These are phyloP conservation scores for Exophiala mesophila DNA, from an alignment of 2,329 filamentous ascomycete genomes.

Conservation along the genomic window DNA sequence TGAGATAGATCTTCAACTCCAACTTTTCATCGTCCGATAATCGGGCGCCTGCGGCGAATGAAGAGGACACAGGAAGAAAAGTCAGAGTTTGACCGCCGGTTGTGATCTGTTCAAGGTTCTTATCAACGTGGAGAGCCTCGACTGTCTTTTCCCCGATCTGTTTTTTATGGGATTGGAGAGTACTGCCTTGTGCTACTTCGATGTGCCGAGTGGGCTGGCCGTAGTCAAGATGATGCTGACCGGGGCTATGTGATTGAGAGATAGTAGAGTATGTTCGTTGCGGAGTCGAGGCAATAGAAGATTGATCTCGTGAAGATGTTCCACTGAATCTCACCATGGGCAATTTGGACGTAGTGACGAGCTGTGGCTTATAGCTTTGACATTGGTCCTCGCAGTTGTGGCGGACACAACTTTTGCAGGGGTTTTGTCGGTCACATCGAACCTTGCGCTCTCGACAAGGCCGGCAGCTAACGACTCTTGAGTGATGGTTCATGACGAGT, in stretches of 20 bases:
- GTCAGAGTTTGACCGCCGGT: not conserved
- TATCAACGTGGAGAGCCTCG: not conserved
- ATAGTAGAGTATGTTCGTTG: too few species aligned
- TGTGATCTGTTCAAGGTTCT: not conserved
- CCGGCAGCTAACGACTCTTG: slow-evolving; percentile 29
- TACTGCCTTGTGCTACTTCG: too few species aligned
- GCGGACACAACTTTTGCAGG: slow-evolving; percentile 31
- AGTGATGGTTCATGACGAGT: not conserved
- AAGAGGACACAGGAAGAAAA: slow-evolving; percentile 1
- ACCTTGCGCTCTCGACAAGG: slow-evolving; percentile 33
- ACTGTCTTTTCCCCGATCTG: too few species aligned
- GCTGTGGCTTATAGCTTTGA: slow-evolving; percentile 28
- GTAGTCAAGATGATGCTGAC: too few species aligned
- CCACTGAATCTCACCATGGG: slow-evolving; percentile 2
- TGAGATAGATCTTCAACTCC: slow-evolving; percentile 26
- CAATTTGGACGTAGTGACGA: slow-evolving; percentile 3
- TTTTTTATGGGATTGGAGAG: too few species aligned
- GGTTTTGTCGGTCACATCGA: slow-evolving; percentile 31
- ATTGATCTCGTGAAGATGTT: slow-evolving; percentile 1
- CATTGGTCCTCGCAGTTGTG: slow-evolving; percentile 30
- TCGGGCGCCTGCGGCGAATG: not conserved
- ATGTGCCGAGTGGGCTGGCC: too few species aligned
- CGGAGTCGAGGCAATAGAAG: not conserved
- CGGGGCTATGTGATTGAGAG: too few species aligned
- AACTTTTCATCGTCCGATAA: slow-evolving; percentile 8